phyloP scores from a whole-genome alignment of 768 basidiomycete genomes.

The Ramaria rubella region DNA sequence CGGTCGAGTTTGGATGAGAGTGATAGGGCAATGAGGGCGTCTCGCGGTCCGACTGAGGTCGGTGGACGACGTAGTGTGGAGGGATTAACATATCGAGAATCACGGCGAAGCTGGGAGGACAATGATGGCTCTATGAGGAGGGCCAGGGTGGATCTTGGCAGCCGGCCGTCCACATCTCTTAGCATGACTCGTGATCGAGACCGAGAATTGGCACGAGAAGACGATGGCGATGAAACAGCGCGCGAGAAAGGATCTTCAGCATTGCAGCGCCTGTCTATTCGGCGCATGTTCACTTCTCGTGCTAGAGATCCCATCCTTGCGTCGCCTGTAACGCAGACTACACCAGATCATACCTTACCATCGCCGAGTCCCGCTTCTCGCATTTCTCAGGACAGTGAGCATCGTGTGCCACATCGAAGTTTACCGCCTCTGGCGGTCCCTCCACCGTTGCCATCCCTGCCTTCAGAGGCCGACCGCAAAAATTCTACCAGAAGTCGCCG shows the following conservation, averaged over 20 bases:
- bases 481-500: slow-evolving; percentile 22
- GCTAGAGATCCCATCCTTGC: background rate
- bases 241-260: slow-evolving; percentile 20
- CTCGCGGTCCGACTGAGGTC: slow-evolving; percentile 43
- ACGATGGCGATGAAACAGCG: slow-evolving; percentile 18
- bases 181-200: slow-evolving; percentile 5
- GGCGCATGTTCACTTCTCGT: slow-evolving; percentile 52
- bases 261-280: slow-evolving; percentile 29
- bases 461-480: slow-evolving; percentile 43
- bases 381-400: slow-evolving; percentile 23
- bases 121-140: slow-evolving; percentile 16
- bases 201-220: background rate
- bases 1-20: slow-evolving; percentile 41
- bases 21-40: slow-evolving; percentile 6
- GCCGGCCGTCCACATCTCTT: slow-evolving; percentile 8
- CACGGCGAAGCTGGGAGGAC: slow-evolving; percentile 42
- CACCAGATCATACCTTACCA: slow-evolving; percentile 26
- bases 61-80: slow-evolving; percentile 8
- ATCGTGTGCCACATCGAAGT: slow-evolving; percentile 37
- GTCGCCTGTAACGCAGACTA: slow-evolving; percentile 14
- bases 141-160: background rate
- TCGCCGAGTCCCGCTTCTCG: slow-evolving; percentile 41
- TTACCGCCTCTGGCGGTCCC: slow-evolving; percentile 49
- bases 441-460: slow-evolving; percentile 51
- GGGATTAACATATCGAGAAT: slow-evolving; percentile 21